Evolutionary conservation across 345 rosid genomes (phyloP).

Genomic region (Kandelia obovata): DNA sequence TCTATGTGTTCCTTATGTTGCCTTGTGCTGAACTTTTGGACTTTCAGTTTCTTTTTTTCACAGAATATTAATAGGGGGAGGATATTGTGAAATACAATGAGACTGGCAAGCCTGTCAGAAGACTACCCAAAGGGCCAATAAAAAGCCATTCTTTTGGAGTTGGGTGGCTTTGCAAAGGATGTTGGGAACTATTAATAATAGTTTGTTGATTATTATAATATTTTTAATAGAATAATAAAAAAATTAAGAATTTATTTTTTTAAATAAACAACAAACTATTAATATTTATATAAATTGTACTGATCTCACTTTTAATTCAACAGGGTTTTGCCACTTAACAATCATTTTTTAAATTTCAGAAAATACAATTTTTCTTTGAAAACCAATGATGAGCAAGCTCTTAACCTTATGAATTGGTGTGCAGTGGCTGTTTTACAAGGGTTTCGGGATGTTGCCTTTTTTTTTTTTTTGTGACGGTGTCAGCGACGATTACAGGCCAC

Average conservation of each 20-base stretch:
- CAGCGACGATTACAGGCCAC: conserved; percentile 84
- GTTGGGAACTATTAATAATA: conserved; percentile 18
- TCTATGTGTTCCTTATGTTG: background rate
- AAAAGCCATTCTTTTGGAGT: conserved; percentile 43
- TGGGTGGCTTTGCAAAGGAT: conserved; percentile 57
- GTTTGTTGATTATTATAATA: no score
- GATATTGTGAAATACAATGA: conserved; percentile 65
- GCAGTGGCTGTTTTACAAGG: conserved; percentile 69
- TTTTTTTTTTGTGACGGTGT: conserved; percentile 63
- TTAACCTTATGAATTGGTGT: conserved; percentile 87
- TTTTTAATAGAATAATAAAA: no score
- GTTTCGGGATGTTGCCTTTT: conserved; percentile 46
- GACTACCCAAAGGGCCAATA: conserved; percentile 58
- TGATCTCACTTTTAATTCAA: no score
- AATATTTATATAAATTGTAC: no score
- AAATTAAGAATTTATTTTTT: no score
- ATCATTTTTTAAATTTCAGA: no score
- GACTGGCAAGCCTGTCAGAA: conserved; percentile 64
- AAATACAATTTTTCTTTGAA: conserved; percentile 19
- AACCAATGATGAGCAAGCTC: conserved; percentile 85
- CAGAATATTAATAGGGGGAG: conserved; percentile 46
- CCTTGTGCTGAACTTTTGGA: background rate
- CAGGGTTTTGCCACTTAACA: no score
- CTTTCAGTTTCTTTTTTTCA: background rate
- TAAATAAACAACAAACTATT: no score